Conservation (phyloP, 1,284 basidiomycete genomes). For the Leccinum pseudoinsigne region DNA sequence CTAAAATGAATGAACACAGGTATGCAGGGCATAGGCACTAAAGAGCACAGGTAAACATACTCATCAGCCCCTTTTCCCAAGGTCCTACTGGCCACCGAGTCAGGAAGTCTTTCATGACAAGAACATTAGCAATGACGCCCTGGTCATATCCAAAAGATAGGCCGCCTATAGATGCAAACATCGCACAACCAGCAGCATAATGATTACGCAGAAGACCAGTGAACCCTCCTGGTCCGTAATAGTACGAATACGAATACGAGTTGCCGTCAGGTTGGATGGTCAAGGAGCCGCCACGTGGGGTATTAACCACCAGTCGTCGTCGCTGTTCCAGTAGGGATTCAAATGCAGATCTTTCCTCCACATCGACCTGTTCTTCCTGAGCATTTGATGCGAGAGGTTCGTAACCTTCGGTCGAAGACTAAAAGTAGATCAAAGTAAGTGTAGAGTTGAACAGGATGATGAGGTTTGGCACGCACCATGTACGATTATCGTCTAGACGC, state of each 20-base stretch:
- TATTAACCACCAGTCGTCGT: constrained; percentile 22
- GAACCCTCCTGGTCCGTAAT: constrained; percentile 67
- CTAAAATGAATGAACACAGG: constrained; percentile 36
- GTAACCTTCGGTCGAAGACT: constrained; percentile 19
- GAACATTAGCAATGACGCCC: constrained; percentile 77
- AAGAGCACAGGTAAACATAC: constrained; percentile 41
- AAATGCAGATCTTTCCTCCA: constrained; percentile 15
- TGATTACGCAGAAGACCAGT: constrained; percentile 62
- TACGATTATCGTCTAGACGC: not conserved
- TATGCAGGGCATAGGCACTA: not conserved
- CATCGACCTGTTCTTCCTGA: constrained; percentile 17
- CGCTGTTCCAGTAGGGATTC: constrained; percentile 19
- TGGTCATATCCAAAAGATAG: constrained; percentile 80
- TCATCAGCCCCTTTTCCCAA: constrained; percentile 73
- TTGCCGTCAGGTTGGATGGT: constrained; percentile 39
- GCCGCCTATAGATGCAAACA: constrained; percentile 77
- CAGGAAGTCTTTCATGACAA: constrained; percentile 79
- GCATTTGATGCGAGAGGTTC: constrained; percentile 16
- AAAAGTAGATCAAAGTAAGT: not conserved
- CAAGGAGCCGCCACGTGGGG: constrained; percentile 32
- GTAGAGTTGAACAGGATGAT: not conserved
- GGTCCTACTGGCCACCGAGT: constrained; percentile 65
- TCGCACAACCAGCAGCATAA: constrained; percentile 61
- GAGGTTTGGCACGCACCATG: constrained; percentile 17
- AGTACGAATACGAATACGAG: constrained; percentile 58